These are phyloP conservation scores for Naganishia onofrii DNA, from an alignment of 768 basidiomycete species.

Conservation along the genomic window DNA sequence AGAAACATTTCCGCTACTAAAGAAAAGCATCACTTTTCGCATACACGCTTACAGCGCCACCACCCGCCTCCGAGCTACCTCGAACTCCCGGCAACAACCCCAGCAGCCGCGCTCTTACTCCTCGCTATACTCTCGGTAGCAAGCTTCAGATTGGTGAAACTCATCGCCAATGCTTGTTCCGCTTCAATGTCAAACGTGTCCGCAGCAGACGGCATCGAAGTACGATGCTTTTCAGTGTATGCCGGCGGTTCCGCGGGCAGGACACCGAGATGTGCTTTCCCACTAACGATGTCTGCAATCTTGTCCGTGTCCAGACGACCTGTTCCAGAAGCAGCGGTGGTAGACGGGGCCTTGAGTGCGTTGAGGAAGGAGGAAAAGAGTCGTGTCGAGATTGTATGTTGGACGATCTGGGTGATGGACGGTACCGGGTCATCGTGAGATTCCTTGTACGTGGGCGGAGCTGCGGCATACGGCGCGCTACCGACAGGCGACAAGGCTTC, in stretches of 20 bases:
- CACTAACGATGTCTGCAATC: slow-evolving; percentile 46
- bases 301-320: slow-evolving; percentile 42
- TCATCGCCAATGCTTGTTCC: slow-evolving; percentile 25
- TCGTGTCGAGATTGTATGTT: slow-evolving; percentile 38
- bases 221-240: neutral
- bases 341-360: slow-evolving; percentile 39
- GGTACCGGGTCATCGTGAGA: slow-evolving; percentile 21
- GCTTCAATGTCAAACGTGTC: slow-evolving; percentile 22
- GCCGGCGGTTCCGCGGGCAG: slow-evolving; percentile 26
- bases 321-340: neutral
- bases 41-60: neutral
- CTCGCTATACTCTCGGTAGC: slow-evolving; percentile 29
- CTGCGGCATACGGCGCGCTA: neutral
- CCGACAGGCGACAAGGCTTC: slow-evolving; percentile 15
- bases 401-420: slow-evolving; percentile 28
- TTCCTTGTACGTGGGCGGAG: slow-evolving; percentile 15
- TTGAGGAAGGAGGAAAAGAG: slow-evolving; percentile 47
- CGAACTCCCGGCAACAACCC: neutral
- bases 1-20: neutral
- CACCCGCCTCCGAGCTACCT: neutral
- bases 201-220: neutral
- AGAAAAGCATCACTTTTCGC: too few species aligned
- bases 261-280: slow-evolving; percentile 38
- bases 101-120: slow-evolving; percentile 7
- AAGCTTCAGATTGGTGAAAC: slow-evolving; percentile 30